phyloP scores from a whole-genome alignment of 2,329 filamentous ascomycete species.

The Paecilomyces niveus region DNA sequence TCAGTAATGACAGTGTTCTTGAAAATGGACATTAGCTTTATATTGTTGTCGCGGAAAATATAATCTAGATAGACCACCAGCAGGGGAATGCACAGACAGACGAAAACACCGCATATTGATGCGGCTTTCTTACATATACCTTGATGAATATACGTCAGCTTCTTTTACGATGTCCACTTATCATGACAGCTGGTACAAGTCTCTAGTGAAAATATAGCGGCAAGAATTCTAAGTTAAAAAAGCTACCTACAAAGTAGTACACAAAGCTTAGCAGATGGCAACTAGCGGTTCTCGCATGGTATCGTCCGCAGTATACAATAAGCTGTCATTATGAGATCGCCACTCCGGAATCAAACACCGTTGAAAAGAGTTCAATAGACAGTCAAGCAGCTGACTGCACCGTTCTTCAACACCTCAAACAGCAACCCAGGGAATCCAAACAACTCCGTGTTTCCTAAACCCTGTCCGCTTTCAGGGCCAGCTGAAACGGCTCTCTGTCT shows the following conservation, averaged over 20 bases:
- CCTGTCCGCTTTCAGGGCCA: conserved; percentile 43
- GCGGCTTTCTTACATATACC: too few species aligned
- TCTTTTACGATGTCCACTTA: too few species aligned
- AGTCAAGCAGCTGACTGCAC: conserved; percentile 79
- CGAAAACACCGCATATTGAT: too few species aligned
- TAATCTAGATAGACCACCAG: too few species aligned
- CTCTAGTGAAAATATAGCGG: neutral
- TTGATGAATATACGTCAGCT: too few species aligned
- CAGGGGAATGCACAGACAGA: too few species aligned
- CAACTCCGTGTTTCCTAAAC: conserved; percentile 69
- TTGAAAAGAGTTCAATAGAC: conserved; percentile 56
- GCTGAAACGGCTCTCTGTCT: conserved; percentile 36
- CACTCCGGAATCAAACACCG: neutral
- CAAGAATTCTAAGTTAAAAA: neutral
- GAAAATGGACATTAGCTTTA: too few species aligned
- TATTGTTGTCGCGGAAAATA: too few species aligned
- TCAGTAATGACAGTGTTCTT: too few species aligned
- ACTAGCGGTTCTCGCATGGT: neutral
- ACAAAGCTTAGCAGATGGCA: neutral
- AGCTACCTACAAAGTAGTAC: neutral
- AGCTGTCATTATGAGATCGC: neutral
- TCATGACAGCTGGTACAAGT: too few species aligned
- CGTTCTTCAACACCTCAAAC: conserved; percentile 94
- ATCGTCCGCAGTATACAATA: neutral
- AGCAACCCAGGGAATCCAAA: conserved; percentile 91